Conservation (phyloP, 2,329 filamentous ascomycete species). For the Alternaria brassicicola region DNA sequence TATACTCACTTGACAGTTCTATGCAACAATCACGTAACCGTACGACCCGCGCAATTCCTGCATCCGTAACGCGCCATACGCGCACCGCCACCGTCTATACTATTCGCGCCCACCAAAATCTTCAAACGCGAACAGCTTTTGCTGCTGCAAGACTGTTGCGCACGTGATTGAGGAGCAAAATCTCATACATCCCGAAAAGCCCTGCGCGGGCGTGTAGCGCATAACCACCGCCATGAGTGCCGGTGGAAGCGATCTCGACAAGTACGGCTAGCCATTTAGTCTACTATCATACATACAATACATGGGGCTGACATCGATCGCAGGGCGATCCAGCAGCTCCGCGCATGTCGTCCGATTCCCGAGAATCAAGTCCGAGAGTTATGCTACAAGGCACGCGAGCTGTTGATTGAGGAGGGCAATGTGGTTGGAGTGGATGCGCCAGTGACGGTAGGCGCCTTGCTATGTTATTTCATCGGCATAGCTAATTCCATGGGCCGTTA, state of each 20-base stretch:
- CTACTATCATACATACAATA: constrained; percentile 9
- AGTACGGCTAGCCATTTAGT: constrained; percentile 59
- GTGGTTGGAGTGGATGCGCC: constrained; percentile 94
- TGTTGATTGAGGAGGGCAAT: constrained; percentile 96
- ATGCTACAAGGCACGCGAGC: constrained; percentile 94
- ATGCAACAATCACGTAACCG: background rate
- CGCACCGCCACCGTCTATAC: constrained; percentile 13
- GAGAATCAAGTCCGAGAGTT: constrained; percentile 94
- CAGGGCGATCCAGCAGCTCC: constrained; percentile 93
- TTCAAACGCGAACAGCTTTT: constrained; percentile 2
- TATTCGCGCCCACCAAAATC: constrained; percentile 9
- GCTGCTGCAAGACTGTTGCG: background rate
- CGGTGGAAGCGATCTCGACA: constrained; percentile 90
- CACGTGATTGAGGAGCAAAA: background rate
- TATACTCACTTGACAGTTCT: background rate
- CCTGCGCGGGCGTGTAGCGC: constrained; percentile 24
- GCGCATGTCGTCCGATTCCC: constrained; percentile 93
- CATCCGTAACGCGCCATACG: background rate
- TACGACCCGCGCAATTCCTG: background rate
- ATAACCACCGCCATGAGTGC: constrained; percentile 39
- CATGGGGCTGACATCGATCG: constrained; percentile 19
- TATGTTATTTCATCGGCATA: background rate
- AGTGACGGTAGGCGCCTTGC: constrained; percentile 71
- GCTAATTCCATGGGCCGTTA: constrained; percentile 9
- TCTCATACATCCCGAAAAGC: background rate